Percentiles rank a stretch among this genome's conserved stretches.
phyloP scores from a whole-genome alignment of 2,329 filamentous ascomycete species.

The Tolypocladium cylindrosporum region DNA sequence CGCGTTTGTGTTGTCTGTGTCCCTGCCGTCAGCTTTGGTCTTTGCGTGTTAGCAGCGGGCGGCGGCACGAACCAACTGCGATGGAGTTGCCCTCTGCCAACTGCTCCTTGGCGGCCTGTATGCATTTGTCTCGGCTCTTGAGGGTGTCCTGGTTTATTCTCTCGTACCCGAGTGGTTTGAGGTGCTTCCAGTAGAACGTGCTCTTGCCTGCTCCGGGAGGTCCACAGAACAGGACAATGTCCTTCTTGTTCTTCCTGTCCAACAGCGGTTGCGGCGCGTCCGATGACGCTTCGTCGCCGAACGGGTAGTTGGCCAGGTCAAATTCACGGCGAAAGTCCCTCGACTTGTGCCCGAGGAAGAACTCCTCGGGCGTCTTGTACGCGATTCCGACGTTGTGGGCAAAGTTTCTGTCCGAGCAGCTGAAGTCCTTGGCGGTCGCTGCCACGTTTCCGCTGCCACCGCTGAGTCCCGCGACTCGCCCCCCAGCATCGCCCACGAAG shows the following conservation, averaged over 20 bases:
- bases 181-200: constrained; percentile 71
- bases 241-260: constrained; percentile 53
- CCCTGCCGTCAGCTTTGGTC: constrained; percentile 5
- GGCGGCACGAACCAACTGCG: constrained; percentile 56
- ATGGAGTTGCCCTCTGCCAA: constrained; percentile 59
- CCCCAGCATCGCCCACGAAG: constrained; percentile 83
- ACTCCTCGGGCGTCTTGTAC: constrained; percentile 87
- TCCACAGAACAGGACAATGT: constrained; percentile 79
- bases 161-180: constrained; percentile 70
- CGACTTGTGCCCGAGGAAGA: constrained; percentile 62
- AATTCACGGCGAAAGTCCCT: constrained; percentile 61
- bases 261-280: constrained; percentile 28
- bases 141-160: constrained; percentile 85
- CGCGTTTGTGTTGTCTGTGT: constrained; percentile 87
- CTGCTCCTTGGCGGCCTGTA: constrained; percentile 60
- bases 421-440: constrained; percentile 44
- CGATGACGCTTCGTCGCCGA: constrained; percentile 17
- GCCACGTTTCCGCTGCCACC: constrained; percentile 12
- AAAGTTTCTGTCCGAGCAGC: constrained; percentile 65
- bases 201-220: constrained; percentile 88
- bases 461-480: constrained; percentile 34
- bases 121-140: constrained; percentile 60
- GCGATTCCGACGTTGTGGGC: constrained; percentile 72
- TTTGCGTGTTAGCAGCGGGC: constrained; percentile 2
- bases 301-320: constrained; percentile 51